phyloP scores from a whole-genome alignment of 2,329 filamentous ascomycete genomes.

The Zymoseptoria passerinii region DNA sequence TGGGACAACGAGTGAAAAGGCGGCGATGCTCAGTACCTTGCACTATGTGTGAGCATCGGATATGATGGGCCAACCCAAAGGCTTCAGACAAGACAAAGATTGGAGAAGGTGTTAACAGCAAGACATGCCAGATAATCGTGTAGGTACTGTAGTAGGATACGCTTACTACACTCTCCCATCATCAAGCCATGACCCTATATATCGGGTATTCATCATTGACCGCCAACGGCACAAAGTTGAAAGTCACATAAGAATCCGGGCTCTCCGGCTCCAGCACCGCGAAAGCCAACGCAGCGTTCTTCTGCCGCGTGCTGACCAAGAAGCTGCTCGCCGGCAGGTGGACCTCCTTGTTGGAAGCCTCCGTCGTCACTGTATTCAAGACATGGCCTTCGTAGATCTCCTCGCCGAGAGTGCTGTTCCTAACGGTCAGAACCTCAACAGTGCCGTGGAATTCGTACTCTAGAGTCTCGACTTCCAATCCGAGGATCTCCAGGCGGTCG shows the following conservation, averaged over 20 bases:
- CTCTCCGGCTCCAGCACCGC: conserved; percentile 23
- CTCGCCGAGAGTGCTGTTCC: conserved; percentile 10
- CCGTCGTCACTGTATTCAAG: conserved; percentile 17
- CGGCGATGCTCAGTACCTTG: no score
- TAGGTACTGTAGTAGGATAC: no score
- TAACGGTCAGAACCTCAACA: conserved; percentile 19
- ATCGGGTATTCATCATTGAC: conserved; percentile 19
- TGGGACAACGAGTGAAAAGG: no score
- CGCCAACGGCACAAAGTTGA: conserved; percentile 16
- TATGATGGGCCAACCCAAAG: no score
- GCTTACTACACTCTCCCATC: neutral
- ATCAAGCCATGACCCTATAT: conserved; percentile 7
- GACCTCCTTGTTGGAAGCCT: conserved; percentile 9
- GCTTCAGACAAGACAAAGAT: no score
- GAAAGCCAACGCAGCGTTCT: conserved; percentile 23
- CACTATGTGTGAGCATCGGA: no score
- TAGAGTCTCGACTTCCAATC: conserved; percentile 19
- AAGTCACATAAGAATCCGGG: conserved; percentile 19
- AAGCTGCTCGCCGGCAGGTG: conserved; percentile 19
- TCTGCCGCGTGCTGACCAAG: conserved; percentile 20
- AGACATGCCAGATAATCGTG: no score
- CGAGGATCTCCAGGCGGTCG: conserved; percentile 17
- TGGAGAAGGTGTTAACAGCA: no score
- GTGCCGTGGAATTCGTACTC: conserved; percentile 16
- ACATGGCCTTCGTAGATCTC: conserved; percentile 21